These are phyloP conservation scores for Fusarium sororula DNA, from an alignment of 2,329 filamentous ascomycete species.

Conservation along the genomic window DNA sequence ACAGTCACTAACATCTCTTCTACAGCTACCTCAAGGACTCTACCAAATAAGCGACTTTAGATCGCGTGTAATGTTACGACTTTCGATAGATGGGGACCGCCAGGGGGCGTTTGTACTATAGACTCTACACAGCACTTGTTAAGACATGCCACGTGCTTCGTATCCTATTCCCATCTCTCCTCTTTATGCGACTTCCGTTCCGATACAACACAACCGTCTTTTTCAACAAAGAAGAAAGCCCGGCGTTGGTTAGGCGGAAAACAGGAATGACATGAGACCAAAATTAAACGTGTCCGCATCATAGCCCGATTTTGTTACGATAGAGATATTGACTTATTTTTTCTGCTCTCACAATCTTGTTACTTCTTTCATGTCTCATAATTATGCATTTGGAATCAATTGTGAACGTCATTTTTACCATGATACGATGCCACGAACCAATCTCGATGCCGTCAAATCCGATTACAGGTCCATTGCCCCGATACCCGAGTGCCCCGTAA, in stretches of 20 bases:
- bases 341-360: neutral
- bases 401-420: neutral
- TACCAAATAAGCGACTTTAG: slow-evolving; percentile 67
- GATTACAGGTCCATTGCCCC: neutral
- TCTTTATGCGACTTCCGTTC: slow-evolving; percentile 42
- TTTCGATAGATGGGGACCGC: slow-evolving; percentile 49
- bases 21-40: slow-evolving; percentile 73
- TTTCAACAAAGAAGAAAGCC: slow-evolving; percentile 15
- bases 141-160: slow-evolving; percentile 46
- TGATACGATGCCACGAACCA: slow-evolving; percentile 11
- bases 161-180: slow-evolving; percentile 49
- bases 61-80: slow-evolving; percentile 48
- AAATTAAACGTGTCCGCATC: slow-evolving; percentile 21
- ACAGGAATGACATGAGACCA: slow-evolving; percentile 17
- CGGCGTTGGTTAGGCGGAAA: slow-evolving; percentile 36
- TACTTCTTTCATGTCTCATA: neutral
- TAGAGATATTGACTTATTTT: slow-evolving; percentile 1
- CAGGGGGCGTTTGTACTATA: slow-evolving; percentile 52
- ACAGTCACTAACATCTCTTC: slow-evolving; percentile 35
- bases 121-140: slow-evolving; percentile 46
- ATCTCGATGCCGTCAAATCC: slow-evolving; percentile 12
- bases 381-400: neutral
- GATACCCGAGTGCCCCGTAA: slow-evolving; percentile 7
- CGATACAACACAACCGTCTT: slow-evolving; percentile 12
- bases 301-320: slow-evolving; percentile 18